phyloP scores from a whole-genome alignment of 441 rosid genomes.

The Cnidoscolus chayamansa region DNA sequence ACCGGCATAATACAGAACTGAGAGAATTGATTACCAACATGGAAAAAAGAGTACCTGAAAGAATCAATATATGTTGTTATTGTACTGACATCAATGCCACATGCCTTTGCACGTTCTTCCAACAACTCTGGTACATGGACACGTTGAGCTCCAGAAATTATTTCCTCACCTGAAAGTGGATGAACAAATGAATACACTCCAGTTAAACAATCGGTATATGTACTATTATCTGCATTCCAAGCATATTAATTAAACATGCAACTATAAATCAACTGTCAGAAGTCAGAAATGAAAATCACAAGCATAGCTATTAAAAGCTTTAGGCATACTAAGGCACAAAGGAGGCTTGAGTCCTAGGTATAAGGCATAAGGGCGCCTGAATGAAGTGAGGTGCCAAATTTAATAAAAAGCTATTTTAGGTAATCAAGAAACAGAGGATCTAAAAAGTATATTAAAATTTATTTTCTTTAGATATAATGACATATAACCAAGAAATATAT shows the following conservation, averaged over 20 bases:
- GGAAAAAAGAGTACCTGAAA: conserved; percentile 50
- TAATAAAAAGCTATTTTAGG: too few species aligned
- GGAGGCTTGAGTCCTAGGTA: too few species aligned
- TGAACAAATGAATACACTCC: neutral
- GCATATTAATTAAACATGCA: neutral
- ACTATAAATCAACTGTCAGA: neutral
- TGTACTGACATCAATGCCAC: conserved; percentile 73
- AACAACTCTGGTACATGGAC: conserved; percentile 67
- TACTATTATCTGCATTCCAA: neutral
- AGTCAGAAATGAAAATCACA: neutral
- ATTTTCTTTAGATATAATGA: too few species aligned
- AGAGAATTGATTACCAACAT: neutral
- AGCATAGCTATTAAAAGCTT: neutral
- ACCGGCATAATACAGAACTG: neutral
- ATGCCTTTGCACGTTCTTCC: conserved; percentile 65
- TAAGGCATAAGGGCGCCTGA: too few species aligned
- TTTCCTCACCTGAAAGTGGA: conserved; percentile 72
- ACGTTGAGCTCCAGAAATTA: conserved; percentile 96
- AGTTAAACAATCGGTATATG: neutral
- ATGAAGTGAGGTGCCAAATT: too few species aligned
- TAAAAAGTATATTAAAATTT: too few species aligned
- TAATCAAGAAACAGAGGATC: too few species aligned
- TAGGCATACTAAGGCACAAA: too few species aligned
- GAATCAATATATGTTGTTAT: conserved; percentile 74
- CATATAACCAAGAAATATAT: too few species aligned